These are phyloP conservation scores for Manihot esculenta DNA, from an alignment of 441 rosid genomes.

Conservation along the genomic window DNA sequence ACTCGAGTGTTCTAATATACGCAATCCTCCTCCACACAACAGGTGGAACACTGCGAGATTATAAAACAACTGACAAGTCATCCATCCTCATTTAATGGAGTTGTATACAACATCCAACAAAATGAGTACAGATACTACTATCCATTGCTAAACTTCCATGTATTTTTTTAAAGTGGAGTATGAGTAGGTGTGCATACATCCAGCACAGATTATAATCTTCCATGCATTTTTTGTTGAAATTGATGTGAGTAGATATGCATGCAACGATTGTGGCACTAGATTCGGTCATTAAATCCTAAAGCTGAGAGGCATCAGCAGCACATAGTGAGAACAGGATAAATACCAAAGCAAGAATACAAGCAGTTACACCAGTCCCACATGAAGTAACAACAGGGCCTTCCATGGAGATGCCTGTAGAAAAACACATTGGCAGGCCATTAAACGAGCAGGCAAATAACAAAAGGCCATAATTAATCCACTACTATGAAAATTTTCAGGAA, in stretches of 20 bases:
- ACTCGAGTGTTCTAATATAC: background rate
- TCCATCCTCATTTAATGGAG: background rate
- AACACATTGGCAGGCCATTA: conserved; percentile 4
- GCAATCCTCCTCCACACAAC: background rate
- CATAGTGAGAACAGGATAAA: conserved; percentile 5
- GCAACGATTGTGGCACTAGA: background rate
- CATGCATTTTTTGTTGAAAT: no score
- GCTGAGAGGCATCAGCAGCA: background rate
- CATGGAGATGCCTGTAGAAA: conserved; percentile 68
- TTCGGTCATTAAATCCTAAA: background rate
- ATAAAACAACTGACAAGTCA: background rate
- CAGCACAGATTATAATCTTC: no score
- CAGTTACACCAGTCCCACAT: conserved; percentile 95
- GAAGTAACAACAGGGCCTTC: conserved; percentile 69
- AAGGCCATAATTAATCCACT: background rate
- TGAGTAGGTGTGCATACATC: background rate
- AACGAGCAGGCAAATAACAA: conserved; percentile 1
- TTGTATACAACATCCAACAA: no score
- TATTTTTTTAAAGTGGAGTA: background rate
- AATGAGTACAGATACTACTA: background rate
- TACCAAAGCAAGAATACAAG: conserved; percentile 90
- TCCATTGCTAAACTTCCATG: background rate
- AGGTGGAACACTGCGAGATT: background rate
- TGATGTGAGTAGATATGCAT: no score
- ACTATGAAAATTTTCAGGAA: background rate